Evolutionary conservation across 1,284 basidiomycete species (phyloP), one percentile per base, ranked within the genome.

Genomic region (Naganishia albida): DNA sequence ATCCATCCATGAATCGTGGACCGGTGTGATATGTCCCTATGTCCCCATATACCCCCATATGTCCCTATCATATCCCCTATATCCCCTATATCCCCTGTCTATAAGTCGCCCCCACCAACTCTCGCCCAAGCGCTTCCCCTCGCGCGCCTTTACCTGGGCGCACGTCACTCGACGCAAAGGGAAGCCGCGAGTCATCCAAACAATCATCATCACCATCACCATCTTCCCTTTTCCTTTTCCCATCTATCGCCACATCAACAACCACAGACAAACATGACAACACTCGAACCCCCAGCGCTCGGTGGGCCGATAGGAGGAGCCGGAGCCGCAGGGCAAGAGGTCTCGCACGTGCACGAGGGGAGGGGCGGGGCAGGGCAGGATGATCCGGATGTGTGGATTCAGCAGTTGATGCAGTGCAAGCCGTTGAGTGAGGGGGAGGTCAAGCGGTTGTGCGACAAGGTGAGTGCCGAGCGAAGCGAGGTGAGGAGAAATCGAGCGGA

Each of bases 391-490:
- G 85, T 83, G 69, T 97, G 96, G 96, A 95, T 99, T 79, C 87
- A 92, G 70, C 93, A 98, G 80, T 87, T 99, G 71, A 89, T 89
- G 81, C 90, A 96, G 77, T 99, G 96, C 85, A 98, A 99, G 80
- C 96, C 97, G 74, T 87, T 99, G 69, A 85, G 90, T 67, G 96
- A 99, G 82, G 85, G 86, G 30, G 95, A 99, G 80, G 93, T 99
- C 69, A 98, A 98, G 85, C 88, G 88, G 78, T 85, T 99, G 71
- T 99, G 96, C 83, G 95, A 99, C 85, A 99, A 97, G 89, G 94
- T 93, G 74, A 70, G 87, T 81, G 34, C 4, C 25, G 54, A 46
- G 54, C 53, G 53, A 43, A 40, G 53, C 26, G 25, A 42, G 20
- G n/a, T 16, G 52, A 7, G 25, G 48, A 34, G 4, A 12, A 23